Conservation (phyloP, 1,284 basidiomycete genomes). For the Pyrrhoderma noxium region DNA sequence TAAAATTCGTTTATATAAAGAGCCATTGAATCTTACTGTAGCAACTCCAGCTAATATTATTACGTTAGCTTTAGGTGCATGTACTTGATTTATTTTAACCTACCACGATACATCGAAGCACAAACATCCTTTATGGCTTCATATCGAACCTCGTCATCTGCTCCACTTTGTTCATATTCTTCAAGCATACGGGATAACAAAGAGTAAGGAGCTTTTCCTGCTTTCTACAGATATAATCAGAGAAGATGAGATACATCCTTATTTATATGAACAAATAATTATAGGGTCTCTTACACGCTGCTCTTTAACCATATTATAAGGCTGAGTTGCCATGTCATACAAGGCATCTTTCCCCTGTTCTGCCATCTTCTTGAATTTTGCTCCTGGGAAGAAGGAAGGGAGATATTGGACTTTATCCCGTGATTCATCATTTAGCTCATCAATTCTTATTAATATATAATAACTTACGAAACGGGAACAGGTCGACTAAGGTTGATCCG, state of each 20-base stretch:
- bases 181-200: slow-evolving; percentile 12
- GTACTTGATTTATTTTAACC: too few species aligned
- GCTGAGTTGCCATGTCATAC: slow-evolving; percentile 3
- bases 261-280: not conserved
- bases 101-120: slow-evolving; percentile 13
- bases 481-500: slow-evolving; percentile 10
- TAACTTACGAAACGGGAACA: slow-evolving; percentile 13
- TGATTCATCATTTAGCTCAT: not conserved
- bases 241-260: too few species aligned
- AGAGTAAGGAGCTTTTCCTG: slow-evolving; percentile 3
- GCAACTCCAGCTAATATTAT: slow-evolving; percentile 5
- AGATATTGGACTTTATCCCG: slow-evolving; percentile 6
- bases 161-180: slow-evolving; percentile 7
- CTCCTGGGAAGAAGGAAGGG: slow-evolving; percentile 11
- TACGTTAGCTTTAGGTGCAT: too few species aligned
- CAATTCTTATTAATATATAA: not conserved
- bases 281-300: not conserved
- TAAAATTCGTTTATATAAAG: not conserved
- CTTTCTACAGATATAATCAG: not conserved
- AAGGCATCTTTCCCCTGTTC: slow-evolving; percentile 1
- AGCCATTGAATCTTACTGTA: slow-evolving; percentile 3
- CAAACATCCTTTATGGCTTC: slow-evolving; percentile 13
- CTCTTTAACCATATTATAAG: slow-evolving; percentile 8
- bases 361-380: slow-evolving; percentile 8
- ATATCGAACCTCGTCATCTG: not conserved